These are phyloP conservation scores for Quercus ilex DNA, from an alignment of 306 rosid species.

Conservation along the genomic window DNA sequence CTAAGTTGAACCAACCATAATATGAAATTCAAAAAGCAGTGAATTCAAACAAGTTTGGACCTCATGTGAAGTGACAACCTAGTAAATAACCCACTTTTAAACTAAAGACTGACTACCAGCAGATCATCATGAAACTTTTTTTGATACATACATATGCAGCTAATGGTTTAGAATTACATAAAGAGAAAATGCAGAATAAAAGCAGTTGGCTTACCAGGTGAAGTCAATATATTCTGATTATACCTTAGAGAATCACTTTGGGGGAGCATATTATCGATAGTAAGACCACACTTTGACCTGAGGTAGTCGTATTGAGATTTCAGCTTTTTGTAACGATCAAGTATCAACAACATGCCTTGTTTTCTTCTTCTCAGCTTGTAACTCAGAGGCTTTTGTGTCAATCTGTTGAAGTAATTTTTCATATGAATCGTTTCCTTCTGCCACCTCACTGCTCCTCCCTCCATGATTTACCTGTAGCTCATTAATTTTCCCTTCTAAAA, in stretches of 20 bases:
- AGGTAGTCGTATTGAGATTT: slow-evolving; percentile 70
- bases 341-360: slow-evolving; percentile 28
- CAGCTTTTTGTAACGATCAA: slow-evolving; percentile 62
- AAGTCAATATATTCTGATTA: slow-evolving; percentile 34
- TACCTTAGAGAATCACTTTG: slow-evolving; percentile 25
- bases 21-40: neutral
- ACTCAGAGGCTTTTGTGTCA: slow-evolving; percentile 33
- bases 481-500: slow-evolving; percentile 37
- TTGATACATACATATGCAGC: neutral
- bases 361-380: slow-evolving; percentile 52
- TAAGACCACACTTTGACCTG: slow-evolving; percentile 54
- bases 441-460: slow-evolving; percentile 8
- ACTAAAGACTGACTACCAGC: neutral
- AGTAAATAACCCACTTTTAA: neutral
- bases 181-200: neutral
- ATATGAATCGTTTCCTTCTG: slow-evolving; percentile 22
- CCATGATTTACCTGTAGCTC: slow-evolving; percentile 32
- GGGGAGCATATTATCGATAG: slow-evolving; percentile 45
- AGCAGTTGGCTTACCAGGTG: slow-evolving; percentile 43
- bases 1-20: neutral
- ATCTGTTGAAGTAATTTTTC: slow-evolving; percentile 30
- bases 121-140: neutral
- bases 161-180: neutral
- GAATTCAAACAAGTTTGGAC: neutral
- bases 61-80: neutral